Percentiles rank a stretch among this genome's conserved stretches.
Conservation (phyloP, 2,329 filamentous ascomycete species). For the Rutstroemia sp. region DNA sequence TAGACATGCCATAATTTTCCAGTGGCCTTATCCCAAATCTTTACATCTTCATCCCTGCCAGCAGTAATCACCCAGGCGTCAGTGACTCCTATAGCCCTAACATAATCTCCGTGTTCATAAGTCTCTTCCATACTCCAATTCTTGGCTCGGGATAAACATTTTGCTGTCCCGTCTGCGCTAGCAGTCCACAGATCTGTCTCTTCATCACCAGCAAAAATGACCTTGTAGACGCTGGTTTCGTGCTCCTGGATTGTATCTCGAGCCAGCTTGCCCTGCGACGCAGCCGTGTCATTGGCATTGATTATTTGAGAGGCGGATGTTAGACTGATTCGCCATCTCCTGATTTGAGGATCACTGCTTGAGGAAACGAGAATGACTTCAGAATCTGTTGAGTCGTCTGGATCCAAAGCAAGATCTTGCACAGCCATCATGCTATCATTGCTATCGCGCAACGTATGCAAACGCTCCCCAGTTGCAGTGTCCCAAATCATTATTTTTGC, state of each 20-base stretch:
- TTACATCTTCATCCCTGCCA: conserved; percentile 84
- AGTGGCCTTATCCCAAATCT: conserved; percentile 74
- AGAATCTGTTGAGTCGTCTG: conserved; percentile 43
- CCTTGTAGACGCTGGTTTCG: conserved; percentile 81
- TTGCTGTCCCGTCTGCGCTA: conserved; percentile 81
- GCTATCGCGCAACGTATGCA: conserved; percentile 74
- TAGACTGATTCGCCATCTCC: conserved; percentile 61
- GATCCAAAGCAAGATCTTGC: conserved; percentile 72
- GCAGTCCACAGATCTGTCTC: conserved; percentile 80
- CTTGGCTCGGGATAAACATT: conserved; percentile 64
- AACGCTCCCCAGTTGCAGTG: conserved; percentile 53
- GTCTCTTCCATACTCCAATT: conserved; percentile 65
- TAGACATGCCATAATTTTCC: conserved; percentile 69
- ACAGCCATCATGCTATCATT: conserved; percentile 65
- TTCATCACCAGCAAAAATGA: conserved; percentile 61
- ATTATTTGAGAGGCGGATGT: conserved; percentile 47
- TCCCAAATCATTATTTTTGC: conserved; percentile 83
- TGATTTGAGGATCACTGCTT: conserved; percentile 72
- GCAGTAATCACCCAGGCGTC: conserved; percentile 78
- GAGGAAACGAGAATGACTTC: conserved; percentile 64
- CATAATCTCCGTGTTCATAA: conserved; percentile 80
- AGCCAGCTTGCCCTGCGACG: conserved; percentile 25
- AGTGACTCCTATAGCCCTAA: conserved; percentile 70
- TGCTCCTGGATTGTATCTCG: conserved; percentile 63
- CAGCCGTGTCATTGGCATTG: conserved; percentile 31